Evolutionary conservation across 2,329 filamentous ascomycete genomes (phyloP), one percentile per base, ranked within the genome.

Genomic region (Ilyonectria robusta): DNA sequence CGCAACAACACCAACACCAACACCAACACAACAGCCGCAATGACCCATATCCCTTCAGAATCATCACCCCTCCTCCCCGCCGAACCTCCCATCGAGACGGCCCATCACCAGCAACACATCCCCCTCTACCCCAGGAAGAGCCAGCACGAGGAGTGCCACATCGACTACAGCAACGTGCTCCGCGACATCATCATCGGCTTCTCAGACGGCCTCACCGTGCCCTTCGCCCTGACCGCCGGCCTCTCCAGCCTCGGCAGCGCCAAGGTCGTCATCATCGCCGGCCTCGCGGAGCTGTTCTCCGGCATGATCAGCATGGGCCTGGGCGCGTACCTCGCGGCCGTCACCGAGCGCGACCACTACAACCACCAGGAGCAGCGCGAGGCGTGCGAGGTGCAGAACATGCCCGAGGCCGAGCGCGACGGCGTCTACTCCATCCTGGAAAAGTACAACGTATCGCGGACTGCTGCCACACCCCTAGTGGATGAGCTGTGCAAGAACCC

Each of bases 221-320:
- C 93, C 0, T 95, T 95, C 72, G 93, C 93, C 17, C 84, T 95
- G 42, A 94, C 92, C 0, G 93, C 93, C 0, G 93, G 93, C 15
- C 84, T 95, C 2, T 91, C 89, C 2, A 86, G 86, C 57, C 82
- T 92, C 51, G 90, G 90, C n/a, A 85, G 88, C 76, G 90, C 89
- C 35, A 87, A 85, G 55, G 86, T 92, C 4, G 90, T 92, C 70
- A 88, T 95, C 65, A 89, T 92, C 70, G 92, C 91, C 58, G 92
- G 92, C 7, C 83, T 93, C 33, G 92, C 92, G 5, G 92, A 94
- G 82, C 85, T 94, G 55, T 92, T 93, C 76, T 91, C 91, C 0
- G 92, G 93, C 19, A 89, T 91, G 71, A 93, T 94, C 71, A 92
- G 88, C 60, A 94, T 94, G 93, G 92, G 92, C 1, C 83, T 94